Evolutionary conservation across 257 asterid genomes (phyloP).

Genomic region (Lithospermum erythrorhizon): DNA sequence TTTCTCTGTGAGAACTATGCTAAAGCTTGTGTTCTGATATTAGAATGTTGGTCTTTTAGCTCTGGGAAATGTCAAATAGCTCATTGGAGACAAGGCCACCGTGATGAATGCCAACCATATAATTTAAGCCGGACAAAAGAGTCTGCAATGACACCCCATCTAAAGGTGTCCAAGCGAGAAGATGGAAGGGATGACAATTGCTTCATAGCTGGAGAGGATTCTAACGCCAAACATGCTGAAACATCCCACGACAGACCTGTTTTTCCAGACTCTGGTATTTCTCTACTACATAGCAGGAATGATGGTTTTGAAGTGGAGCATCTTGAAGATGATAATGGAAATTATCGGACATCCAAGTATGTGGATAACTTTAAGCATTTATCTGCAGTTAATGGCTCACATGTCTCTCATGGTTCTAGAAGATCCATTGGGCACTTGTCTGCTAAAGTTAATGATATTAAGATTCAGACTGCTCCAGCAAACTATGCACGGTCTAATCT

Average conservation of each 20-base stretch:
- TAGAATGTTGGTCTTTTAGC: slow-evolving; percentile 35
- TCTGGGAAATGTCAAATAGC: slow-evolving; percentile 66
- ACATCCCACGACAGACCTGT: slow-evolving; percentile 16
- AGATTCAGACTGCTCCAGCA: slow-evolving; percentile 8
- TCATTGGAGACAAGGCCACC: slow-evolving; percentile 91
- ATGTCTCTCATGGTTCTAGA: slow-evolving; percentile 16
- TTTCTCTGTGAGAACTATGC: neutral
- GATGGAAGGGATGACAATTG: slow-evolving; percentile 18
- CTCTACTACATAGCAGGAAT: slow-evolving; percentile 14
- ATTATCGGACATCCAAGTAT: slow-evolving; percentile 13
- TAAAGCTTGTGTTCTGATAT: slow-evolving; percentile 4
- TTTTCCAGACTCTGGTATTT: slow-evolving; percentile 16
- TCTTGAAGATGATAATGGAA: slow-evolving; percentile 15
- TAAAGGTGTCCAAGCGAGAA: slow-evolving; percentile 23
- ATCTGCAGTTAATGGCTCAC: slow-evolving; percentile 18
- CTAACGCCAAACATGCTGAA: slow-evolving; percentile 21
- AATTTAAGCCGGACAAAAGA: slow-evolving; percentile 18
- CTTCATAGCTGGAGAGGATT: slow-evolving; percentile 19
- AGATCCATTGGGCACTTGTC: slow-evolving; percentile 16
- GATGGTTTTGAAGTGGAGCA: slow-evolving; percentile 15
- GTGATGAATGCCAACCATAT: slow-evolving; percentile 55
- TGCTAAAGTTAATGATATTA: slow-evolving; percentile 1
- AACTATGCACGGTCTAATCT: slow-evolving; percentile 19
- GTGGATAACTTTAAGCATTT: slow-evolving; percentile 17
- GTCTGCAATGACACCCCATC: slow-evolving; percentile 14